Evolutionary conservation across 495 filamentous ascomycete genomes (phyloP), one percentile per base, ranked within the genome.

Genomic region (Pseudomonodictys pantanalensis): DNA sequence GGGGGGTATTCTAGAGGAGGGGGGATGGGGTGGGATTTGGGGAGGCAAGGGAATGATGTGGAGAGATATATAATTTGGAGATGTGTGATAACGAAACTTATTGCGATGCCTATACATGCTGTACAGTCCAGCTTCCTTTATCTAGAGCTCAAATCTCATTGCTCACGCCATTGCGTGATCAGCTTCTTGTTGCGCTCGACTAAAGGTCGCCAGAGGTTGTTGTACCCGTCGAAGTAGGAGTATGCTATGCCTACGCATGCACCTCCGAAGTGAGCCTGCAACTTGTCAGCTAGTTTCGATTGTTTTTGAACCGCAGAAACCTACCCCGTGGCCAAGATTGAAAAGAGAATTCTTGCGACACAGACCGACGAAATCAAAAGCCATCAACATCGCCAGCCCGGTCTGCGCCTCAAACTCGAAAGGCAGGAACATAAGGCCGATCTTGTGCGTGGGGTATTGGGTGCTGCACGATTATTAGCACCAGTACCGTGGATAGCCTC

Each of bases 341-440:
- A 64, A 1, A 5, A 22, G 18, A 3, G 17, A 35, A 25, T 33
- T 43, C 2, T 42, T 49, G 7, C 39, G 15, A 22, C 54, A 15
- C 54, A 59, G 32, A 18, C 61, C 61, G 33, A 28, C 4, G 1
- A 52, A 24, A 47, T 64, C 61, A 33, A 64, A 58, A 12, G 29
- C 23, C 54, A 64, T 58, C 11, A 64, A n/a, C 8, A 12, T 25
- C 7, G 49, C 24, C 22, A 64, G 28, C 5, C 49, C 32, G 9
- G 24, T 18, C 10, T 8, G 18, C 17, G 61, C 61, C 0, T 48
- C 48, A 17, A 58, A 29, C 24, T 3, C 7, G 39, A 53, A 53
- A 0, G 61, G 61, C 12, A 64, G 1, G 26, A 64, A 53, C 4
- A 64, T 38, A 17, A 64, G 35, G 5, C 61, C 61, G 8, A 64